Conservation (phyloP, 148 eudicot genomes). For the Fagopyrum tataricum region DNA sequence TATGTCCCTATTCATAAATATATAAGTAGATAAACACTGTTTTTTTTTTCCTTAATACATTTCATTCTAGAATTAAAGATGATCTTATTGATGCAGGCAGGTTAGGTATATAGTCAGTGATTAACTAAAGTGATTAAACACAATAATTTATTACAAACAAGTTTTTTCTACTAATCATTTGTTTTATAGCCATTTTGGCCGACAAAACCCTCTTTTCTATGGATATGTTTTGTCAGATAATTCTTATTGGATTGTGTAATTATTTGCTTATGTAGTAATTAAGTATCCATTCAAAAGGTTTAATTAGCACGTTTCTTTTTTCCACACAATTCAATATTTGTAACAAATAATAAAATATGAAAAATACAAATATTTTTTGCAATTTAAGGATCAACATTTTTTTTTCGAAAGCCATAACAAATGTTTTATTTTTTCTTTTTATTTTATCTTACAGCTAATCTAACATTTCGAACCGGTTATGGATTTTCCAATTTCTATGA, state of each 20-base stretch:
- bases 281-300: not conserved
- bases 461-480: no score
- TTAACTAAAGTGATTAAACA: not conserved
- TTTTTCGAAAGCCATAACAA: no score
- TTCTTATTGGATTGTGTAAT: not conserved
- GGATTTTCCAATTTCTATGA: no score
- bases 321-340: not conserved
- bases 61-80: not conserved
- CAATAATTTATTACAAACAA: not conserved
- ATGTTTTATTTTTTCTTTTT: no score
- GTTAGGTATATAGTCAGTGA: not conserved
- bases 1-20: no score
- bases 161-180: constrained; percentile 8
- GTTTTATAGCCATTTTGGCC: constrained; percentile 4
- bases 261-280: not conserved
- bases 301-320: not conserved
- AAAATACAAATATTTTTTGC: no score
- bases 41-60: not conserved
- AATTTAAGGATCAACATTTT: no score
- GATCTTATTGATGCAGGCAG: not conserved
- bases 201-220: constrained; percentile 3
- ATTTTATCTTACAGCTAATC: no score
- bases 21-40: no score
- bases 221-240: constrained; percentile 3
- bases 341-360: no score